Conservation (phyloP, 208 protist genomes). For the Acanthamoeba sp. region DNA sequence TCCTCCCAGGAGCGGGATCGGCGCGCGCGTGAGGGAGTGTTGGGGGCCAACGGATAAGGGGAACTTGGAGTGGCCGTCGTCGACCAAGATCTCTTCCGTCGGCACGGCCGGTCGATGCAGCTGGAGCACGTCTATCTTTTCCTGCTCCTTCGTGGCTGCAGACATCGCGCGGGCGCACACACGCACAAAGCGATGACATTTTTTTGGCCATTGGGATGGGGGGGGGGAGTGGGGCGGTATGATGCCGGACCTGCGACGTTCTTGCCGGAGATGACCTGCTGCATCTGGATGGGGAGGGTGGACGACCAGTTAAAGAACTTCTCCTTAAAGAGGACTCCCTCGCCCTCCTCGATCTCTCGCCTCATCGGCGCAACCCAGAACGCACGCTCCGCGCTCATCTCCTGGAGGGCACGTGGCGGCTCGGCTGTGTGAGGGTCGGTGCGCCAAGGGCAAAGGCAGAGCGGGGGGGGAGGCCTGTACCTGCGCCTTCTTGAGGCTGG, state of each 20-base stretch:
- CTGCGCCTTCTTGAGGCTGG: not conserved
- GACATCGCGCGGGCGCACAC: not conserved
- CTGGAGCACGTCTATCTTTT: not conserved
- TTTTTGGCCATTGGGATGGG: no score
- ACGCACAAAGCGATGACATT: no score
- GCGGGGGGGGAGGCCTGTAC: no score
- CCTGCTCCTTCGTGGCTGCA: not conserved
- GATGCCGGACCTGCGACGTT: not conserved
- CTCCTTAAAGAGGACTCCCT: not conserved
- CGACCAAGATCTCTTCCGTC: not conserved
- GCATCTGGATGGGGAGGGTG: no score
- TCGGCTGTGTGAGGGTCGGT: no score
- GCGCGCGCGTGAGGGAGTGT: not conserved
- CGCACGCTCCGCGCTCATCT: not conserved
- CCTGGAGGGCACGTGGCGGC: no score
- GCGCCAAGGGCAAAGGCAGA: no score
- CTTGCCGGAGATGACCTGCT: no score
- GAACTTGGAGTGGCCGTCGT: slow-evolving; percentile 4
- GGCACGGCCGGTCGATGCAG: not conserved
- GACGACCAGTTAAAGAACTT: slow-evolving; percentile 13
- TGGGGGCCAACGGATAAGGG: not conserved
- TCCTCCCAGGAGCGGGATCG: not conserved
- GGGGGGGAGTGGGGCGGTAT: no score
- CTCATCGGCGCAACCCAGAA: not conserved
- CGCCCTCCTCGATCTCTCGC: not conserved